These are phyloP conservation scores for Boletellus sp. DNA, from an alignment of 768 basidiomycete genomes.

Conservation along the genomic window DNA sequence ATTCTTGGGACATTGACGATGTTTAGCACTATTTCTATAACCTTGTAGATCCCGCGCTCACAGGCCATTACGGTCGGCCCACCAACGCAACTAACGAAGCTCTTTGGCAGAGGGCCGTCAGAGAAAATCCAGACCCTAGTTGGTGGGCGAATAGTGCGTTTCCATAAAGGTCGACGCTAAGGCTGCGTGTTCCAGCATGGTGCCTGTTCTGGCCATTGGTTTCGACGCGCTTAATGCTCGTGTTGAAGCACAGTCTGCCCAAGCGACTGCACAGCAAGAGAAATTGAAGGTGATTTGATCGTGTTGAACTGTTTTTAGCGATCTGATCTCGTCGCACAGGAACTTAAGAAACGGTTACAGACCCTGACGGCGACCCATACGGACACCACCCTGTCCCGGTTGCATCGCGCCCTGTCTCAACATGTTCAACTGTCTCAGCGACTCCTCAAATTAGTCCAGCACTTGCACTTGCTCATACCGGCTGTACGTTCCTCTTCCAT, in stretches of 20 bases:
- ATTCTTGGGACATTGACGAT: constrained; percentile 2
- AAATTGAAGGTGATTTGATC: constrained; percentile 48
- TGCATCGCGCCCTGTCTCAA: constrained; percentile 55
- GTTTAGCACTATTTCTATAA: constrained; percentile 80
- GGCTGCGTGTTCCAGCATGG: constrained; percentile 45
- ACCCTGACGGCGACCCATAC: constrained; percentile 59
- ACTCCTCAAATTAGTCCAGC: constrained; percentile 65
- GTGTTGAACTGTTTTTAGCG: neutral
- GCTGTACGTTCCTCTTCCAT: constrained; percentile 71
- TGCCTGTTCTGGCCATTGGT: constrained; percentile 75
- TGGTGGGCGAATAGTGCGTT: constrained; percentile 42
- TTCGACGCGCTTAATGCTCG: constrained; percentile 80
- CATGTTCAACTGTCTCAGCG: constrained; percentile 73
- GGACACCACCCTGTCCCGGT: constrained; percentile 63
- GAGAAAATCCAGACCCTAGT: constrained; percentile 78
- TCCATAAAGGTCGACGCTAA: neutral
- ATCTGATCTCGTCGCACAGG: constrained; percentile 34
- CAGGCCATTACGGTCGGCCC: constrained; percentile 67
- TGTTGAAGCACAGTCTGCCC: constrained; percentile 68
- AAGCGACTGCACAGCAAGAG: constrained; percentile 64
- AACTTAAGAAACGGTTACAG: constrained; percentile 63
- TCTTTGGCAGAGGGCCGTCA: constrained; percentile 73
- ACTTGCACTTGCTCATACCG: constrained; percentile 77
- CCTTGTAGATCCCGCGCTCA: constrained; percentile 66
- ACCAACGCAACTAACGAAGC: constrained; percentile 66